Conservation (phyloP, 768 basidiomycete genomes). For the Boletus sp. region DNA sequence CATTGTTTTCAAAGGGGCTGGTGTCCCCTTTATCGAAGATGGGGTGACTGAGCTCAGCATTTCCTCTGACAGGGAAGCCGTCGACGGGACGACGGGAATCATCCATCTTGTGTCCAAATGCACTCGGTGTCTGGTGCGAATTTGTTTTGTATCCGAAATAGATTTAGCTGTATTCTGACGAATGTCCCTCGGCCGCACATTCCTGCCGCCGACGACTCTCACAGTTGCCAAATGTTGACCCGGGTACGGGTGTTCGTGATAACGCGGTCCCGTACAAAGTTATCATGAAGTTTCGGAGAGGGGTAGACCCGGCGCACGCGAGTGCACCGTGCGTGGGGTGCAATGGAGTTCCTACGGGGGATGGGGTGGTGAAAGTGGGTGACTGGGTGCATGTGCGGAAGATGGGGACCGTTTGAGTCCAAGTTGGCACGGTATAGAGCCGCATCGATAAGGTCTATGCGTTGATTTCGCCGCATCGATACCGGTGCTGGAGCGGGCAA, state of each 20-base stretch:
- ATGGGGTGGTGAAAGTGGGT: constrained; percentile 57
- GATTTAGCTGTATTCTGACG: constrained; percentile 2
- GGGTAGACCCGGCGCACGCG: constrained; percentile 47
- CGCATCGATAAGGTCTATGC: not conserved
- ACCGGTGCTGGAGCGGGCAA: not conserved
- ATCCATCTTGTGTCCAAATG: constrained; percentile 67
- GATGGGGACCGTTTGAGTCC: constrained; percentile 31
- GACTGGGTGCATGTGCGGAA: constrained; percentile 53
- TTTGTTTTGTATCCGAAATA: constrained; percentile 5
- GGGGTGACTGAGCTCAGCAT: constrained; percentile 59
- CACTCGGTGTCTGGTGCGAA: constrained; percentile 64
- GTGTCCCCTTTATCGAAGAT: constrained; percentile 70
- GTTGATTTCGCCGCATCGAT: not conserved
- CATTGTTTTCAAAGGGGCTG: constrained; percentile 62
- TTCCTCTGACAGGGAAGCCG: constrained; percentile 33
- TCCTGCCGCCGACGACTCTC: constrained; percentile 2
- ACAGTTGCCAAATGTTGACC: constrained; percentile 72
- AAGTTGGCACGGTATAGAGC: too few species aligned
- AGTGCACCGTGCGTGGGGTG: constrained; percentile 64
- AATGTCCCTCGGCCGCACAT: not conserved
- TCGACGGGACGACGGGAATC: constrained; percentile 13
- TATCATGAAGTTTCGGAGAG: constrained; percentile 67
- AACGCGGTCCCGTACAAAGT: constrained; percentile 73
- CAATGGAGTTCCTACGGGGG: constrained; percentile 52
- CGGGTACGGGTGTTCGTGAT: constrained; percentile 61